Conservation (phyloP, 148 eudicot genomes). For the Amaranthus cruentus region DNA sequence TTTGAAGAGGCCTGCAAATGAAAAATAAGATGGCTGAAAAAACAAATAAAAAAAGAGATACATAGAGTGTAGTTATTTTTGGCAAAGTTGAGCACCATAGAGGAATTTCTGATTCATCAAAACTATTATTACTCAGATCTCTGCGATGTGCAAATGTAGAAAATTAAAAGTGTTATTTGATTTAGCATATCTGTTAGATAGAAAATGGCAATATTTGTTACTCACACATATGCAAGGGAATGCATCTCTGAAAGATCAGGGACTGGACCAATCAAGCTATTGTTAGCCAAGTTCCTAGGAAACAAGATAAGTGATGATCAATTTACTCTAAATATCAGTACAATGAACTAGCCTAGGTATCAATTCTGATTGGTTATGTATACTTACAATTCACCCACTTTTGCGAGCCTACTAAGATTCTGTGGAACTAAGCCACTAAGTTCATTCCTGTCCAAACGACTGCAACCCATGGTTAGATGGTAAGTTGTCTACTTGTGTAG, state of each 20-base stretch:
- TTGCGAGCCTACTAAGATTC: conserved; percentile 10
- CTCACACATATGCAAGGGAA: conserved; percentile 28
- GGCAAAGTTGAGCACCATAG: conserved; percentile 23
- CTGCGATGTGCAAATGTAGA: conserved; percentile 9
- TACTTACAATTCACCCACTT: conserved; percentile 24
- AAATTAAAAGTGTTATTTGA: background rate
- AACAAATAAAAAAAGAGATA: background rate
- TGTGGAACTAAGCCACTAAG: conserved; percentile 23
- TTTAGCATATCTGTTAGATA: background rate
- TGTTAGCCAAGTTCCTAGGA: conserved; percentile 27
- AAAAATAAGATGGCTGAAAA: background rate
- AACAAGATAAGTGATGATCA: background rate
- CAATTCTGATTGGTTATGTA: background rate
- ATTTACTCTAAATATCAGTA: background rate
- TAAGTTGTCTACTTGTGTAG: background rate
- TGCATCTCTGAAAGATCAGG: conserved; percentile 27
- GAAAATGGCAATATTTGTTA: background rate
- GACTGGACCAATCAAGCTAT: conserved; percentile 22
- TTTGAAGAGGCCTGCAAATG: too few species aligned
- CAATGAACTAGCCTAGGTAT: background rate
- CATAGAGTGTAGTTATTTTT: conserved; percentile 28
- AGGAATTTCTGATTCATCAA: conserved; percentile 20
- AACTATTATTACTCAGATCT: conserved; percentile 28
- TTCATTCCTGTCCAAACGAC: conserved; percentile 27
- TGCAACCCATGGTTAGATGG: conserved; percentile 12